These are phyloP conservation scores for Erodium chrysanthum DNA, from an alignment of 441 rosid species.

Conservation along the genomic window DNA sequence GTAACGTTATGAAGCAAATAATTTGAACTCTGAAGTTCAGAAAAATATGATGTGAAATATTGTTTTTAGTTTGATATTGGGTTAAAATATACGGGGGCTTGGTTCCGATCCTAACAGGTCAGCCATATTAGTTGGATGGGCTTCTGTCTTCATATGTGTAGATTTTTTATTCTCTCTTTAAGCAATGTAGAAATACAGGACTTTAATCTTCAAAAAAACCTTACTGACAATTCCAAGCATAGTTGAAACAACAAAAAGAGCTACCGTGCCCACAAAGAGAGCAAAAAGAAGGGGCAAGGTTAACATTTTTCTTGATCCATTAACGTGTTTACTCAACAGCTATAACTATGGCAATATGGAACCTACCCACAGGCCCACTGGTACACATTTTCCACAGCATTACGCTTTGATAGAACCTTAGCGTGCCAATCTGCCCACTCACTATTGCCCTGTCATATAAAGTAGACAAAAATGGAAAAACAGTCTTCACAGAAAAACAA, in stretches of 20 bases:
- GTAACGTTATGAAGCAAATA: not conserved
- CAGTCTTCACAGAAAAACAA: not conserved
- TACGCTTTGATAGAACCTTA: conserved; percentile 62
- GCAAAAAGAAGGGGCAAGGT: not conserved
- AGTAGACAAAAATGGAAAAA: conserved; percentile 10
- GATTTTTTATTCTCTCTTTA: too few relatives aligned
- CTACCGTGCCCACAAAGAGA: not conserved
- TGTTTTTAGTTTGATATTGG: not conserved
- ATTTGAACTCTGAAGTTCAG: not conserved
- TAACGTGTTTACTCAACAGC: not conserved
- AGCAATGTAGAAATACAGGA: not conserved
- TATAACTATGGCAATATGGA: conserved; percentile 18
- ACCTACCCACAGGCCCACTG: conserved; percentile 95
- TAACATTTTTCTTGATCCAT: not conserved
- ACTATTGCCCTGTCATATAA: conserved; percentile 46
- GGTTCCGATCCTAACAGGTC: too few relatives aligned
- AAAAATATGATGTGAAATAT: not conserved
- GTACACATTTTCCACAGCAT: conserved; percentile 74
- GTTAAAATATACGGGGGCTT: too few relatives aligned
- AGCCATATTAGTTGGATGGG: too few relatives aligned
- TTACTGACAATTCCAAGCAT: not conserved
- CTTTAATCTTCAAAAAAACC: not conserved
- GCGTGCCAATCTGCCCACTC: conserved; percentile 78
- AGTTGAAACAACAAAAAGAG: not conserved
- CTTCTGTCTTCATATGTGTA: too few relatives aligned